These are phyloP conservation scores for Gillenia trifoliata DNA, from an alignment of 306 rosid genomes.

Conservation along the genomic window DNA sequence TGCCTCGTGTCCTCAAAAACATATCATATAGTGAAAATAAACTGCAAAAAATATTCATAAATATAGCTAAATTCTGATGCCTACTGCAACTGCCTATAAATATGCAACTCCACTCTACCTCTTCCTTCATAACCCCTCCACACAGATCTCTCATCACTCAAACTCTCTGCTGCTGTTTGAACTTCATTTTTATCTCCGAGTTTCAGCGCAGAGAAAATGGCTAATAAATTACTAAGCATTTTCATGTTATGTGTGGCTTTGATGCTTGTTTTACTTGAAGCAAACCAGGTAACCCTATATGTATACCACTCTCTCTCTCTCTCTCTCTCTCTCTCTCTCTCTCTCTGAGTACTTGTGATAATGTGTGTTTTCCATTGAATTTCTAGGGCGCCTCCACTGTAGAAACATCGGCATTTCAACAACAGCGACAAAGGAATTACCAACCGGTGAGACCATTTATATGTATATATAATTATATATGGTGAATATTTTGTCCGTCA, in stretches of 20 bases:
- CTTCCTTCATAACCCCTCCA: too few species aligned
- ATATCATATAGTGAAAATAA: background rate
- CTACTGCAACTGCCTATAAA: conserved; percentile 8
- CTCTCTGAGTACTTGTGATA: too few species aligned
- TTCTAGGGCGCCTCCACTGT: background rate
- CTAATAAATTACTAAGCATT: background rate
- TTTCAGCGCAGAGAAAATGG: background rate
- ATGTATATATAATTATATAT: too few species aligned
- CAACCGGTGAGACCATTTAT: background rate
- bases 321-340: background rate
- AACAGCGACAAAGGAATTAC: background rate
- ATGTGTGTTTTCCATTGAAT: background rate
- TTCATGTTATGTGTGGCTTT: conserved; percentile 11
- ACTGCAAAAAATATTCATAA: background rate
- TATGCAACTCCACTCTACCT: background rate
- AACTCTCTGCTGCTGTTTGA: too few species aligned
- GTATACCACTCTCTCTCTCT: background rate
- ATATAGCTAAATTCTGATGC: background rate
- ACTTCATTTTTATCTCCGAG: background rate
- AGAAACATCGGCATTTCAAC: background rate
- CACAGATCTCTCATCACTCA: background rate
- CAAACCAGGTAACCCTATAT: conserved; percentile 15
- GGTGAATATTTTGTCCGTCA: too few species aligned
- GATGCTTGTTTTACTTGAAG: conserved; percentile 1
- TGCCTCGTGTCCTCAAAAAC: background rate